Base-by-base conservation (phyloP, 2,329 filamentous ascomycete genomes). In the Aspergillus hortae region DNA sequence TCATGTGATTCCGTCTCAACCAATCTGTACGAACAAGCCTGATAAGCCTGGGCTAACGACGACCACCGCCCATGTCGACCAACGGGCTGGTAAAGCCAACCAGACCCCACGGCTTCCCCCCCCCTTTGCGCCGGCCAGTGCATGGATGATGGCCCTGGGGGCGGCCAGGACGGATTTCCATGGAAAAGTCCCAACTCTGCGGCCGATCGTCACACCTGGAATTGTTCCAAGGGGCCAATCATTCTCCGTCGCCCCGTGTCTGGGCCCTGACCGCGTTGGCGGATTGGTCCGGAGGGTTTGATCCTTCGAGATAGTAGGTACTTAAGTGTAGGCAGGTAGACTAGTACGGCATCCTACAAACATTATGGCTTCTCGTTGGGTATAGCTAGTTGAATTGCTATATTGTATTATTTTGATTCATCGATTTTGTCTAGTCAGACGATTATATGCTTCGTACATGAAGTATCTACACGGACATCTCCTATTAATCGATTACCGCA, bases 151-250 rank as follows among this genome's bases (percentile, higher is more conserved):
- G 21, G 46, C 32, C 52, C 44, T 50, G 48, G 40, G 53, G 48
- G 52, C 51, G 57, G 47, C 49, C 51, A 51, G 36, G 49, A 44
- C 3, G 6, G 12, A 2, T 38, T 48, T 51, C 56, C 54, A 55
- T 57, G 57, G 53, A 40, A 57, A 57, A 45, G 45, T 41, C 36
- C 53, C 52, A 57, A 56, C 52, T 56, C 52, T 53, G 48, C 41
- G 49, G 64, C 54, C 53, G 60, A 61, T 68, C 50, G 56, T 59
- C 48, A 57, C 47, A 61, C 59, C 30, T 61, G 55, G 53, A 58
- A 51, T 56, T 52, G 46, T 19, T 55, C 52, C 11, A 25, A 47
- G 7, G 47, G 56, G 30, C 59, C 65, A 43, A 66, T 65, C 30
- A 51, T 33, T 2, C 36, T 32, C 15, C 44, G 21, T 49, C 56